These are phyloP conservation scores for Citrus maxima DNA, from an alignment of 345 rosid species.

Conservation along the genomic window DNA sequence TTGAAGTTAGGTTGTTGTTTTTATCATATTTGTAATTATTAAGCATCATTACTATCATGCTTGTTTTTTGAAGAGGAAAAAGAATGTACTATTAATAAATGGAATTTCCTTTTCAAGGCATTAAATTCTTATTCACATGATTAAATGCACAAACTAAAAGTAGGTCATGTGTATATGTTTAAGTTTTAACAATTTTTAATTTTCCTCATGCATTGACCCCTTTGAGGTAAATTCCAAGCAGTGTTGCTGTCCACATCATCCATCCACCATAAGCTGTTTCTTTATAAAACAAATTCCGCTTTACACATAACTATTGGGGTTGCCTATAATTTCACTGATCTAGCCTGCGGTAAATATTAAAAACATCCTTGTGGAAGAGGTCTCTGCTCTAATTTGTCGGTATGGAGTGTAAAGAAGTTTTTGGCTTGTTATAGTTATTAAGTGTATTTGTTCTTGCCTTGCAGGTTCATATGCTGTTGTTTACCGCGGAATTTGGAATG, in stretches of 20 bases:
- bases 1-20: neutral
- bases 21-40: neutral
- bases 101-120: neutral
- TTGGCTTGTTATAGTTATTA: neutral
- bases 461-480: conserved; percentile 79
- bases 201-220: neutral
- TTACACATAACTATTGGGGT: neutral
- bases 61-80: neutral
- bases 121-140: neutral
- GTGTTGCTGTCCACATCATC: neutral
- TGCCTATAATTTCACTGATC: neutral
- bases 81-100: neutral
- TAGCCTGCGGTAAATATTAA: neutral
- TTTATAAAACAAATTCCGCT: neutral
- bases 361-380: neutral
- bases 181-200: neutral
- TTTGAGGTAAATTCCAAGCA: neutral
- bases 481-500: conserved; percentile 74
- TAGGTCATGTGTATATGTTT: neutral
- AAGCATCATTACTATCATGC: neutral
- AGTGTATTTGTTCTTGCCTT: conserved; percentile 7
- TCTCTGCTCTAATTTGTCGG: neutral
- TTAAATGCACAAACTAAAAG: neutral
- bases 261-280: neutral
- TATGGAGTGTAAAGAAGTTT: neutral